A percentile compares a stretch with the other conserved stretches of the same genome.
Conservation (phyloP, 805 yeast species). For the Kregervanrija delftensis region DNA sequence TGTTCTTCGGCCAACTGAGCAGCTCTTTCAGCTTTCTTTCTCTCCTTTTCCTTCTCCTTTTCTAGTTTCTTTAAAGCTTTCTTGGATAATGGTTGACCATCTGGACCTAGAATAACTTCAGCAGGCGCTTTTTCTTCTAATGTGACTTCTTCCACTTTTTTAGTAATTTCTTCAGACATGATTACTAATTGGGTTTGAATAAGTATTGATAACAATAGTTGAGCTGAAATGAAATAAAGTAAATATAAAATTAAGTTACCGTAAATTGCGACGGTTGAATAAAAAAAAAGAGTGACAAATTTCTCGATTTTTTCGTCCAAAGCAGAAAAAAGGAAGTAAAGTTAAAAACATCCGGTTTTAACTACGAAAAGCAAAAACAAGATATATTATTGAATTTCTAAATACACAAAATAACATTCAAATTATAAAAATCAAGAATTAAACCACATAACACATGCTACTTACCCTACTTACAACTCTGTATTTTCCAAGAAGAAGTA, state of each 20-base stretch:
- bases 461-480: slow-evolving; percentile 24
- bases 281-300: too few relatives aligned
- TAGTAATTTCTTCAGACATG: slow-evolving; percentile 25
- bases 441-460: too few relatives aligned
- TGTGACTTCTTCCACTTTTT: slow-evolving; percentile 22
- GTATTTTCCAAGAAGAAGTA: slow-evolving; percentile 87
- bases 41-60: slow-evolving; percentile 87
- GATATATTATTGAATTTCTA: too few relatives aligned
- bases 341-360: too few relatives aligned
- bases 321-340: too few relatives aligned
- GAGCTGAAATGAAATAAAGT: too few relatives aligned
- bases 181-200: neutral
- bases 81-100: slow-evolving; percentile 84
- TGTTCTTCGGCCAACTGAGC: slow-evolving; percentile 81
- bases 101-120: slow-evolving; percentile 32
- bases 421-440: too few relatives aligned
- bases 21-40: slow-evolving; percentile 88
- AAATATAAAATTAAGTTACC: too few relatives aligned
- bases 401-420: too few relatives aligned
- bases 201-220: too few relatives aligned
- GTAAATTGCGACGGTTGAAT: too few relatives aligned
- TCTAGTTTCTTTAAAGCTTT: slow-evolving; percentile 93
- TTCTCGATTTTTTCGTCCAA: too few relatives aligned
- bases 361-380: neutral
- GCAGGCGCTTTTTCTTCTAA: slow-evolving; percentile 12